Conservation (phyloP, 805 yeast genomes). For the Blastobotrys mokoenaii region DNA sequence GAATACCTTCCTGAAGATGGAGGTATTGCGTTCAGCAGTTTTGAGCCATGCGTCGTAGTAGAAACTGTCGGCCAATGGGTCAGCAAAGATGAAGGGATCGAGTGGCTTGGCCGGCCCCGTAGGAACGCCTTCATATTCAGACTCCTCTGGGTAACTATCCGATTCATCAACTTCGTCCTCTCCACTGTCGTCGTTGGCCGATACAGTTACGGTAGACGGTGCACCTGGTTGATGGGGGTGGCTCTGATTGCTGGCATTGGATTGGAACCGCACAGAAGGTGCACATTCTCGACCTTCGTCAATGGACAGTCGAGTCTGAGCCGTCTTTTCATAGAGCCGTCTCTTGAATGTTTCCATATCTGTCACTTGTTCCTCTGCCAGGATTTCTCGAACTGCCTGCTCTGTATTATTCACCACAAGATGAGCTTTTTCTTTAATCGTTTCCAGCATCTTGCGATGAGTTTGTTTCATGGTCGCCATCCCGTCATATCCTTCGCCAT, state of each 20-base stretch:
- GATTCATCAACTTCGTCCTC: neutral
- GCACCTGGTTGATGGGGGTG: neutral
- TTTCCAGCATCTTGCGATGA: neutral
- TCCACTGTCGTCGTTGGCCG: neutral
- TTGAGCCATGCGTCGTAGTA: conserved; percentile 81
- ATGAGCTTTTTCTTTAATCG: neutral
- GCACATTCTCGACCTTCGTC: neutral
- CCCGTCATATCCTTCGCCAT: conserved; percentile 67
- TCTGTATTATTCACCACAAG: conserved; percentile 27
- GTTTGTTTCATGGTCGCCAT: conserved; percentile 26
- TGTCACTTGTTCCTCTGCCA: conserved; percentile 29
- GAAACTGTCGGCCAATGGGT: conserved; percentile 76
- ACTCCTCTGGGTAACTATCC: neutral
- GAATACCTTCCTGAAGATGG: conserved; percentile 73
- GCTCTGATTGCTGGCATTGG: neutral
- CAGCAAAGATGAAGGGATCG: conserved; percentile 84
- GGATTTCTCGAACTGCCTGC: conserved; percentile 44
- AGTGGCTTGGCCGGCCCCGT: conserved; percentile 36
- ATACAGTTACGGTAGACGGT: neutral
- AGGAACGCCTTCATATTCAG: neutral
- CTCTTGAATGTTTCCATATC: conserved; percentile 27
- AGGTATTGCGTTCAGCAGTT: conserved; percentile 75
- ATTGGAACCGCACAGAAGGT: no score
- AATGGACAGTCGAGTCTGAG: neutral
- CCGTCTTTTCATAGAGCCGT: conserved; percentile 18